phyloP scores from a whole-genome alignment of 2,329 filamentous ascomycete species.

The Mollisia scopiformis region DNA sequence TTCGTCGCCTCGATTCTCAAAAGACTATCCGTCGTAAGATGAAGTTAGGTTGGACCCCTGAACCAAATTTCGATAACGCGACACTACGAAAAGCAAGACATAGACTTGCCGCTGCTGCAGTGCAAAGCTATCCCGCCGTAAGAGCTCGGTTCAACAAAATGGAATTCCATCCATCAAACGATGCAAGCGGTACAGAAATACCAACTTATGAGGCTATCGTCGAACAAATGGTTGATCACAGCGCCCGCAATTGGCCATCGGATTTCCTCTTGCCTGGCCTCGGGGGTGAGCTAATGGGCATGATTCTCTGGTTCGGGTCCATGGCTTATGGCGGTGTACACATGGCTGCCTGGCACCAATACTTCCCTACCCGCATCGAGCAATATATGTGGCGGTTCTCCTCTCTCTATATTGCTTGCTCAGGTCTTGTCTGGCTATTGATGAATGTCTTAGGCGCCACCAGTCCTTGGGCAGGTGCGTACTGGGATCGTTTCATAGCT shows the following conservation, averaged over 20 bases:
- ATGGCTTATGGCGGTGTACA: slow-evolving; percentile 19
- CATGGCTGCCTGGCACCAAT: slow-evolving; percentile 18
- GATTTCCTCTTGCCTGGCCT: slow-evolving; percentile 15
- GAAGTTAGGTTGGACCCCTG: neutral
- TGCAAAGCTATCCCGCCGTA: neutral
- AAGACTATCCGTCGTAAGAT: neutral
- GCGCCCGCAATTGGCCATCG: slow-evolving; percentile 11
- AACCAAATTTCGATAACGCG: neutral
- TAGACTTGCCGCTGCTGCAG: neutral
- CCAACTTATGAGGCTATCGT: neutral
- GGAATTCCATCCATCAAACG: neutral
- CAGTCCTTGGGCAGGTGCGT: neutral
- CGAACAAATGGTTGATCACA: slow-evolving; percentile 9
- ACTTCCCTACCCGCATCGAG: slow-evolving; percentile 14
- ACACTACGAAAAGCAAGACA: neutral
- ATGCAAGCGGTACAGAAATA: neutral
- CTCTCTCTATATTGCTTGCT: slow-evolving; percentile 7
- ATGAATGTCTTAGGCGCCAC: neutral
- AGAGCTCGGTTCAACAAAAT: neutral
- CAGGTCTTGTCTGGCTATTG: slow-evolving; percentile 5
- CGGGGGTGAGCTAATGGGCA: slow-evolving; percentile 17
- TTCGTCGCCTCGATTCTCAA: neutral
- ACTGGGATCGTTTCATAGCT: slow-evolving; percentile 10
- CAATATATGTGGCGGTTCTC: slow-evolving; percentile 13
- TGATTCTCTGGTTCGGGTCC: slow-evolving; percentile 10